These are phyloP conservation scores for Syncephalastrum sp. DNA, from an alignment of 371 early-diverging fungal genomes.

Conservation along the genomic window DNA sequence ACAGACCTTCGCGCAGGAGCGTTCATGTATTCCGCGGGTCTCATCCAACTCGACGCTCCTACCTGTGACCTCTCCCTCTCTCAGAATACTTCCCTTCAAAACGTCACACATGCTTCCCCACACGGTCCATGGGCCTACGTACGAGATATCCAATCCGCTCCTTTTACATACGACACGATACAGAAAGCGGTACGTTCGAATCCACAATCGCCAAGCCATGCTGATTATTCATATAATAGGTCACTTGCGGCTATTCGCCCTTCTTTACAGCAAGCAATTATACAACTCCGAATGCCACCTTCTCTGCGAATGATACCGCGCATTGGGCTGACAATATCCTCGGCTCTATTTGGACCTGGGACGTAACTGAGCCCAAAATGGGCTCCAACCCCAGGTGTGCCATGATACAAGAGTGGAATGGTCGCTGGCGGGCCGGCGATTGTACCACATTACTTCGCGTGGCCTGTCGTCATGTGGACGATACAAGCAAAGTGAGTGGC, in stretches of 20 bases:
- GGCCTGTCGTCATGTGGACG: constrained; percentile 25
- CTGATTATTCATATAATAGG: constrained; percentile 8
- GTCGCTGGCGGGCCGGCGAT: constrained; percentile 33
- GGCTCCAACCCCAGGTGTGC: constrained; percentile 22
- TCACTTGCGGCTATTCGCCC: constrained; percentile 37
- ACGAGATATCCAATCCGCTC: constrained; percentile 6
- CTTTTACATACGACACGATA: constrained; percentile 16
- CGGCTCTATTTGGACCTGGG: constrained; percentile 47
- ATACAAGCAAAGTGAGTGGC: constrained; percentile 20
- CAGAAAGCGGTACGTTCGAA: constrained; percentile 20
- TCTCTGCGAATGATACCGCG: constrained; percentile 12
- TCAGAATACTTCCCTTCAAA: constrained; percentile 3
- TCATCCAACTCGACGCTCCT: constrained; percentile 9
- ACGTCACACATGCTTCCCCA: too few species aligned
- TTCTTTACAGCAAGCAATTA: constrained; percentile 29
- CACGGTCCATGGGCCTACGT: constrained; percentile 19
- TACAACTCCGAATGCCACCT: constrained; percentile 4
- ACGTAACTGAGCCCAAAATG: constrained; percentile 26
- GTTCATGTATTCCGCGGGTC: constrained; percentile 8
- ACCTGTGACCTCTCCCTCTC: constrained; percentile 12
- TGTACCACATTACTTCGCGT: constrained; percentile 25
- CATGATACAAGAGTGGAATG: constrained; percentile 23
- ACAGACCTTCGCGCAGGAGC: constrained; percentile 8
- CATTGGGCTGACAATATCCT: constrained; percentile 28
- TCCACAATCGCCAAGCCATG: not conserved